Conservation (phyloP, 768 basidiomycete species). For the Lepiota brunneoincarnata region DNA sequence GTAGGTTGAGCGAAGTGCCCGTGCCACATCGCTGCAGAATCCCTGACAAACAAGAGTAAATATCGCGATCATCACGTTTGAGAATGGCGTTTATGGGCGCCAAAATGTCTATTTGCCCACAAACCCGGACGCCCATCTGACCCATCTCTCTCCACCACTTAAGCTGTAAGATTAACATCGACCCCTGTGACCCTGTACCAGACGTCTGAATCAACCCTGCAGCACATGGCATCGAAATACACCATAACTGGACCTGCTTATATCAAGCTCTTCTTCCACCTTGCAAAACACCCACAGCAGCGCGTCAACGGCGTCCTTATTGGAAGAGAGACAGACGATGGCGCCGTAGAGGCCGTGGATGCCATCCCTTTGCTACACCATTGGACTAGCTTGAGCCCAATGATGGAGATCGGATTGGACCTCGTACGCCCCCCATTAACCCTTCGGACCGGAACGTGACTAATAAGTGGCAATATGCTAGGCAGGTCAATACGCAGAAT, state of each 20-base stretch:
- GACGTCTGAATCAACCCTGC: background rate
- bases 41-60: conserved; percentile 1
- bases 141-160: background rate
- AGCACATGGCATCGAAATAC: conserved; percentile 32
- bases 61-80: background rate
- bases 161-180: background rate
- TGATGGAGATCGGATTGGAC: conserved; percentile 85
- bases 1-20: background rate
- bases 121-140: background rate
- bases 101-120: background rate
- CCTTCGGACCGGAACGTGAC: background rate
- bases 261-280: conserved; percentile 73
- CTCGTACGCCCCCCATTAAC: conserved; percentile 44
- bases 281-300: conserved; percentile 74
- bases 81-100: background rate
- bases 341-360: conserved; percentile 53
- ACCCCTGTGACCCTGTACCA: background rate
- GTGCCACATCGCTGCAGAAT: background rate
- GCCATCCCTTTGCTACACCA: conserved; percentile 79
- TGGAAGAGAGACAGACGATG: conserved; percentile 37
- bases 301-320: conserved; percentile 80
- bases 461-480: conserved; percentile 23
- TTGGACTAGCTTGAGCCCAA: conserved; percentile 80
- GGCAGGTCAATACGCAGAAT: conserved; percentile 60
- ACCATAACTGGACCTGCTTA: conserved; percentile 61